Evolutionary conservation across 2,329 filamentous ascomycete genomes (phyloP).

Genomic region (Cercospora canescens): DNA sequence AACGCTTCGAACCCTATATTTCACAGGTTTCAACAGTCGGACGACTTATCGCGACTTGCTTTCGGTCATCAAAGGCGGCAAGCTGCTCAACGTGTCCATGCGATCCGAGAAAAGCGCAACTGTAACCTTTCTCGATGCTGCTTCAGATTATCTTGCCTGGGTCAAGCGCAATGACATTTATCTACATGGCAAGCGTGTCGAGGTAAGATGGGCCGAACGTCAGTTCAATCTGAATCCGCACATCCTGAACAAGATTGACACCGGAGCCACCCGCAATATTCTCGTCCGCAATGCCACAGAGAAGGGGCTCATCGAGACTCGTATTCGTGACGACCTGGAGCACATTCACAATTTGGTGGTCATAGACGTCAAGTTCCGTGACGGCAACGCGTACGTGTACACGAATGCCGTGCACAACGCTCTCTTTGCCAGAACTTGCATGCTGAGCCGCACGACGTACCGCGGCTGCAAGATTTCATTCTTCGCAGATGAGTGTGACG

Average conservation of each 20-base stretch:
- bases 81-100: slow-evolving; percentile 68
- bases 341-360: slow-evolving; percentile 80
- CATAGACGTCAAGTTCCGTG: slow-evolving; percentile 61
- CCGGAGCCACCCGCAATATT: slow-evolving; percentile 72
- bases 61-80: slow-evolving; percentile 66
- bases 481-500: slow-evolving; percentile 70
- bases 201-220: slow-evolving; percentile 68
- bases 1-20: slow-evolving; percentile 56
- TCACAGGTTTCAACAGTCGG: slow-evolving; percentile 62
- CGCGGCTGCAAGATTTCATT: slow-evolving; percentile 70
- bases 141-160: slow-evolving; percentile 65
- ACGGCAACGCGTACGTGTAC: slow-evolving; percentile 64
- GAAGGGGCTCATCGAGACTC: slow-evolving; percentile 59
- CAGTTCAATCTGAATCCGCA: slow-evolving; percentile 67
- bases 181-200: slow-evolving; percentile 67
- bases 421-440: slow-evolving; percentile 73
- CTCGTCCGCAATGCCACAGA: slow-evolving; percentile 59
- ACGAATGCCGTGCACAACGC: slow-evolving; percentile 78
- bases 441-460: slow-evolving; percentile 69
- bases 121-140: slow-evolving; percentile 69
- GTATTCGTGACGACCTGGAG: slow-evolving; percentile 71
- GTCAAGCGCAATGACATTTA: slow-evolving; percentile 66
- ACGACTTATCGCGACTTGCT: slow-evolving; percentile 67
- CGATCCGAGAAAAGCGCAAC: slow-evolving; percentile 62
- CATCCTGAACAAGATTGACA: slow-evolving; percentile 62